Base-by-base conservation (phyloP, 148 eudicot genomes). In the Oxyria digyna region DNA sequence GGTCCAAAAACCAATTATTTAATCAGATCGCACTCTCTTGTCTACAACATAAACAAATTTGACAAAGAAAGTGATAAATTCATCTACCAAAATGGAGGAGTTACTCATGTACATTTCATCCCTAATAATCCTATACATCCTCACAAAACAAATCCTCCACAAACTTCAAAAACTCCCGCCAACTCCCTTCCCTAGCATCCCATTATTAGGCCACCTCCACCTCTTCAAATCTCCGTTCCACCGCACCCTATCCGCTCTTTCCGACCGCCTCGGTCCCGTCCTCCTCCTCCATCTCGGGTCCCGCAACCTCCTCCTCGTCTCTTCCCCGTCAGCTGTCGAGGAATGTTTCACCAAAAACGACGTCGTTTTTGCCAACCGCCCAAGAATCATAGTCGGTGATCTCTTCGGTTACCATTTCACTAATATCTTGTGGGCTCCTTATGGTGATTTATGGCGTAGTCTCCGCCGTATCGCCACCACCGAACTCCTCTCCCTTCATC, bases 331-430 rank as follows among this genome's bases (percentile, higher is more conserved):
- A 0, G 78, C 81, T 0, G 81, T 73, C 1, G 79, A 77, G 52
- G 89, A 83, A 48, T 86, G 89, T 35, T 62, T 86, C 37, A 67
- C 74, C n/a, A 70, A 68, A 31, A 82, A 87, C 67, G 91, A 87
- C 67, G 18, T 72, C 33, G 72, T 73, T 6, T 80, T 87, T 33
- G 88, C 91, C 52, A 80, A 72, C 83, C 76, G 91, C 1, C 86
- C 86, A 4, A 59, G 54, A 2, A 52, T 87, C 14, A 68, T 84
- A 0, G 74, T 73, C 18, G 81, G 83, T 18, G 77, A 78, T 12
- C 45, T 71, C 38, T 15, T 81, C 0, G 91, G 84, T 0, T 76
- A 83, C 55, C 55, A 74, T 42, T 77, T 74, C 67, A 82, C 85
- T 8, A 73, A 31, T 69, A 7, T 88, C 27, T 17, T 67, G 4